phyloP scores from a whole-genome alignment of 2,329 filamentous ascomycete species.

The Scleromitrula shiraiana region DNA sequence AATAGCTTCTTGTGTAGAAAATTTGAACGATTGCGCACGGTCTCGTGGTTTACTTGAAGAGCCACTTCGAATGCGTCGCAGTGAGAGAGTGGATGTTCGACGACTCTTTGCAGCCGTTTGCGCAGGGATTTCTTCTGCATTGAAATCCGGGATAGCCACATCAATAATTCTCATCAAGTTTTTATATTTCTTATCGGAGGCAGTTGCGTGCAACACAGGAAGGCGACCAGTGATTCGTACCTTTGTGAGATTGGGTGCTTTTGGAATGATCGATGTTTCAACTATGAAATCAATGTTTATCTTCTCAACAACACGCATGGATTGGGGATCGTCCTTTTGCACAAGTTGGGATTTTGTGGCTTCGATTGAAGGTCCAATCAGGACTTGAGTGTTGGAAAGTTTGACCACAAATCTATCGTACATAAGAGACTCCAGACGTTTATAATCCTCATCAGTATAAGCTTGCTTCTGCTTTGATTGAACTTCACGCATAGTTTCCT shows the following conservation, averaged over 20 bases:
- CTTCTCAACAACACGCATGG: constrained; percentile 84
- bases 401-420: constrained; percentile 96
- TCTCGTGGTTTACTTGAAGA: constrained; percentile 39
- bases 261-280: constrained; percentile 95
- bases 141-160: constrained; percentile 83
- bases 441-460: constrained; percentile 84
- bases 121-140: constrained; percentile 36
- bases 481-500: constrained; percentile 80
- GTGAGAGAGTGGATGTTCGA: constrained; percentile 11
- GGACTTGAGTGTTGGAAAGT: constrained; percentile 85
- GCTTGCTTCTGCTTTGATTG: constrained; percentile 83
- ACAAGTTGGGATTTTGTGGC: constrained; percentile 78
- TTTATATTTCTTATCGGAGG: constrained; percentile 96
- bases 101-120: constrained; percentile 8
- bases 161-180: constrained; percentile 93
- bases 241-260: constrained; percentile 86
- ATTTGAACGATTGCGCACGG: constrained; percentile 61
- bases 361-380: constrained; percentile 90
- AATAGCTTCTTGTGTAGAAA: constrained; percentile 65
- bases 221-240: constrained; percentile 86
- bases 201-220: constrained; percentile 81
- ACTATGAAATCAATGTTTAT: constrained; percentile 97
- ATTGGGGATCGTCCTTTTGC: constrained; percentile 57
- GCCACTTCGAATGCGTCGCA: constrained; percentile 19
- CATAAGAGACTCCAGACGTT: constrained; percentile 83